Conservation (phyloP, 352 stramenopile genomes). For the Thraustotheca clavata region DNA sequence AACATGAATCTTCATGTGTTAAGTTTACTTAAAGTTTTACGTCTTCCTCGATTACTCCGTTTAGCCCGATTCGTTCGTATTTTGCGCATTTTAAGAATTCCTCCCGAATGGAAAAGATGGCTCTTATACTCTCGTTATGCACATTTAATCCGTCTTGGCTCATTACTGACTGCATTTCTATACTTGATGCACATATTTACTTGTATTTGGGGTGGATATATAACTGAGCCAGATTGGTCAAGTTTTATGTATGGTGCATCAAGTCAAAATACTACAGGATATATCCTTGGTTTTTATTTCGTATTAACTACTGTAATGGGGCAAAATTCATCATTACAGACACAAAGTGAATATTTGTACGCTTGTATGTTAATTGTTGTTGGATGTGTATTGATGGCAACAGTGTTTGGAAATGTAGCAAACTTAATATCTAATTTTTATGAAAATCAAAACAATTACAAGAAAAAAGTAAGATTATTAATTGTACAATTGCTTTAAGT, state of each 20-base stretch:
- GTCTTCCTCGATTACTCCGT: slow-evolving; percentile 53
- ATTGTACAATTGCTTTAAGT: background rate
- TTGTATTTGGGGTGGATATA: slow-evolving; percentile 14
- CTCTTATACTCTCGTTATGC: slow-evolving; percentile 73
- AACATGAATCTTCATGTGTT: slow-evolving; percentile 41
- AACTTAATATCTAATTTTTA: slow-evolving; percentile 86
- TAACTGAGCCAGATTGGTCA: background rate
- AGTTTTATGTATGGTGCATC: background rate
- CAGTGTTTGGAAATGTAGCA: slow-evolving; percentile 83
- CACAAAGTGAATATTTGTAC: slow-evolving; percentile 66
- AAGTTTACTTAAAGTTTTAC: slow-evolving; percentile 56
- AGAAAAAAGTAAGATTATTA: slow-evolving; percentile 42
- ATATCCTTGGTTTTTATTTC: slow-evolving; percentile 62
- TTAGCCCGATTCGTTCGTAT: slow-evolving; percentile 57
- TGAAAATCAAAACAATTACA: slow-evolving; percentile 70
- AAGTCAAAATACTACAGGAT: slow-evolving; percentile 27
- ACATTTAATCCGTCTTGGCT: slow-evolving; percentile 59
- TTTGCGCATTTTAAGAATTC: slow-evolving; percentile 64
- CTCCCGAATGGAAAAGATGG: slow-evolving; percentile 63
- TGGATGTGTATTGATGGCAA: slow-evolving; percentile 68
- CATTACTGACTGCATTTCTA: slow-evolving; percentile 23
- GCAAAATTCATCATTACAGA: slow-evolving; percentile 66
- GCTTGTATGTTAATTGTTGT: slow-evolving; percentile 61
- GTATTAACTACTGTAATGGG: slow-evolving; percentile 68
- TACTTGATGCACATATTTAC: slow-evolving; percentile 18